phyloP scores from a whole-genome alignment of 139 green algal species.

The Chlamydomonas incerta region DNA sequence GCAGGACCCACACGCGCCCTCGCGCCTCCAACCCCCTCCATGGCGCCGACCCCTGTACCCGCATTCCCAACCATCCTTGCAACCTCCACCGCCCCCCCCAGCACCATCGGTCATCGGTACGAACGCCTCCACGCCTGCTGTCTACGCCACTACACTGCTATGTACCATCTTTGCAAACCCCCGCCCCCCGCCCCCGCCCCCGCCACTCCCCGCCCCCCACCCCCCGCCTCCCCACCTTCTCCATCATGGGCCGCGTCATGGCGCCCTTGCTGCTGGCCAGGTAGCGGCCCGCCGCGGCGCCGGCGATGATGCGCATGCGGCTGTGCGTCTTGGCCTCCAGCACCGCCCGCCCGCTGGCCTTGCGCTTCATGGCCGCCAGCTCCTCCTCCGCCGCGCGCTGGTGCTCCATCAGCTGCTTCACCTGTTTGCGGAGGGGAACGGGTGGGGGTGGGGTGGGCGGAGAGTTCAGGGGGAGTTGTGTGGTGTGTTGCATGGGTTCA shows the following conservation, averaged over 20 bases:
- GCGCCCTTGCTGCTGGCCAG: slow-evolving; percentile 45
- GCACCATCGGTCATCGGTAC: too few relatives aligned
- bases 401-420: slow-evolving; percentile 64
- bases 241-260: slow-evolving; percentile 91
- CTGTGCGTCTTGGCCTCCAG: slow-evolving; percentile 54
- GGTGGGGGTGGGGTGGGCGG: neutral
- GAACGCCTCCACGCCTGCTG: too few relatives aligned
- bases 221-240: slow-evolving; percentile 60
- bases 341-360: slow-evolving; percentile 27
- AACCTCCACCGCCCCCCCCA: too few relatives aligned
- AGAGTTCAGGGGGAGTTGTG: neutral
- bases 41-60: too few relatives aligned
- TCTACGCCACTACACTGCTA: neutral
- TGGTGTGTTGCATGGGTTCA: too few relatives aligned
- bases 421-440: neutral
- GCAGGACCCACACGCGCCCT: too few relatives aligned
- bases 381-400: slow-evolving; percentile 61
- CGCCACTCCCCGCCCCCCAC: neutral
- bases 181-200: neutral
- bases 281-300: slow-evolving; percentile 58
- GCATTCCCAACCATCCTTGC: too few relatives aligned
- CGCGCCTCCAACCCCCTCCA: too few relatives aligned
- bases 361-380: slow-evolving; percentile 45
- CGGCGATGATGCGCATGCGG: slow-evolving; percentile 72
- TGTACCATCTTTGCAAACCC: too few relatives aligned